Evolutionary conservation across 345 rosid genomes (phyloP).

Genomic region (Ceriops decandra): DNA sequence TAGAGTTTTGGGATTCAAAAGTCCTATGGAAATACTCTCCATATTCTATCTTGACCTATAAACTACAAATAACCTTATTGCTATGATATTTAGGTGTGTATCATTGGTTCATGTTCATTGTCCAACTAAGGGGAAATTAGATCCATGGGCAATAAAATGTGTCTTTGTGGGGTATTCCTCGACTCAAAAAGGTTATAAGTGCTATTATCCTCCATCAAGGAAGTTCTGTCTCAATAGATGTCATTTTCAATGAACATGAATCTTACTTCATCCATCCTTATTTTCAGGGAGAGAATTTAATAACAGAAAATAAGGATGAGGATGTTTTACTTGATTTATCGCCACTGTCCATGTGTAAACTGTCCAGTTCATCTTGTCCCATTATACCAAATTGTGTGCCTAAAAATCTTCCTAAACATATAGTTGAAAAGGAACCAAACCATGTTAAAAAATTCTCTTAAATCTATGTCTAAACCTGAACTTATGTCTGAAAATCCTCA

Average conservation of each 20-base stretch:
- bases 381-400: neutral
- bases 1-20: neutral
- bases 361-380: neutral
- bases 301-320: neutral
- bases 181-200: neutral
- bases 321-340: neutral
- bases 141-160: neutral
- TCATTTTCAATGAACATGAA: neutral
- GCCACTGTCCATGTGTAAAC: neutral
- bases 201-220: neutral
- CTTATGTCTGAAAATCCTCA: neutral
- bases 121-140: neutral
- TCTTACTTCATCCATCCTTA: neutral
- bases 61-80: neutral
- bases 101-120: slow-evolving; percentile 8
- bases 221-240: neutral
- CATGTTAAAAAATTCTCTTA: no score
- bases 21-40: neutral
- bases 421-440: no score
- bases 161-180: neutral
- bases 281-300: neutral
- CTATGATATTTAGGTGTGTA: neutral
- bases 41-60: neutral
- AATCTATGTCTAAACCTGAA: no score
- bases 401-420: neutral